Evolutionary conservation across 352 stramenopile genomes (phyloP), one percentile per base, ranked within the genome.

Genomic region (Phytophthora ohioensis): DNA sequence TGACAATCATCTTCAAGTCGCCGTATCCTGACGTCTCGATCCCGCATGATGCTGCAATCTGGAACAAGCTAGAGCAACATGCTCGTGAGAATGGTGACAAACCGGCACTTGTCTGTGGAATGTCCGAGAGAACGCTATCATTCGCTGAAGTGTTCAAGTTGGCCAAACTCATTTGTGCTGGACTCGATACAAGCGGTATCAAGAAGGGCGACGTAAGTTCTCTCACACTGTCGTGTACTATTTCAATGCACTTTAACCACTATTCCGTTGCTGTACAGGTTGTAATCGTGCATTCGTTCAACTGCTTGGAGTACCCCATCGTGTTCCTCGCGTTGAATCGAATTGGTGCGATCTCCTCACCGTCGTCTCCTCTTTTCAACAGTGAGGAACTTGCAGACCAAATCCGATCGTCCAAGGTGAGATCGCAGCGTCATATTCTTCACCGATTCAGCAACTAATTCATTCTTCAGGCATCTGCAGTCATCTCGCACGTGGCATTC

Each of bases 251-350:
- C 21, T 27, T 27, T 63, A 49, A 63, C 27, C 8, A 32, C 35
- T 6, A 15, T 31, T 13, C 56, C 1, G 45, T 52, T 60, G 5
- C 8, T 62, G 45, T 35, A 35, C 64, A 87, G 72, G 65, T 78
- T 8, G 69, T 89, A 3, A 3, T 87, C 15, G 58, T 87, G 32
- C 77, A 88, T 53, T 79, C 75, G 42, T 67, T 82, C 60, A 90
- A 88, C 70, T 85, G 72, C 57, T 71, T 87, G 55, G 78, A 90
- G 51, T 90, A 77, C 39, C 80, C 80, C 4, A 59, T 87, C 53
- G 66, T 90, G 21, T 81, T 82, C 52, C 41, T 83, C 10, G 82
- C 82, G 17, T 61, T 86, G 32, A 81, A 78, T 49, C 69, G 73
- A 4, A 49, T 90, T n/a, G 67, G 76, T 2, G 82, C 71, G 13